A percentile compares a stretch with the other conserved stretches of the same genome.
These are phyloP conservation scores for Aphanomyces cochlioides DNA, from an alignment of 352 stramenopile species.

Conservation along the genomic window DNA sequence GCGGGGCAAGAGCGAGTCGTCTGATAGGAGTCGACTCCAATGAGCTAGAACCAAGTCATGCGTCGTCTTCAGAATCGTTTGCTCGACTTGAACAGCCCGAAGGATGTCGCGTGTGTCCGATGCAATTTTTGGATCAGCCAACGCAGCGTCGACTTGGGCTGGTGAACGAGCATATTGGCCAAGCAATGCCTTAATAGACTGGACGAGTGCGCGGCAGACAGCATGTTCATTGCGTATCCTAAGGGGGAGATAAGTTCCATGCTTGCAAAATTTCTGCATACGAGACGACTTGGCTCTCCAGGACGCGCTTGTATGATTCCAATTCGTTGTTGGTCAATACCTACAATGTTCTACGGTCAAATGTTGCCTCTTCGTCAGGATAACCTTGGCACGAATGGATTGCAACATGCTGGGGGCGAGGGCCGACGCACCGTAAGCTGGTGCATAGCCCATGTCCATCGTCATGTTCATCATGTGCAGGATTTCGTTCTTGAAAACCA, in stretches of 20 bases:
- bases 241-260: not conserved
- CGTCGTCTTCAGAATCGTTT: constrained; percentile 6
- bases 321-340: constrained; percentile 13
- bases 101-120: not conserved
- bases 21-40: constrained; percentile 13
- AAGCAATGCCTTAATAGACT: constrained; percentile 13
- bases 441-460: constrained; percentile 16
- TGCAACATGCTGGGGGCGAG: not conserved
- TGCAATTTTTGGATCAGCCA: not conserved
- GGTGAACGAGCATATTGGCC: not conserved
- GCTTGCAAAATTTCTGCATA: not conserved
- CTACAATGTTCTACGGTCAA: not conserved
- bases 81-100: constrained; percentile 11
- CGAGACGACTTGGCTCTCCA: constrained; percentile 7
- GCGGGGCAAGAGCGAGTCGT: constrained; percentile 6
- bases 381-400: constrained; percentile 27
- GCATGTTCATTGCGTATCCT: constrained; percentile 27
- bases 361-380: no score
- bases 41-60: not conserved
- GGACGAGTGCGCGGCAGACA: constrained; percentile 9
- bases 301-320: not conserved
- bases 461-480: constrained; percentile 28
- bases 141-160: not conserved
- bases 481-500: constrained; percentile 25
- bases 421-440: not conserved